Conservation (phyloP, 768 basidiomycete species). For the Strobilomyces dryophilus region DNA sequence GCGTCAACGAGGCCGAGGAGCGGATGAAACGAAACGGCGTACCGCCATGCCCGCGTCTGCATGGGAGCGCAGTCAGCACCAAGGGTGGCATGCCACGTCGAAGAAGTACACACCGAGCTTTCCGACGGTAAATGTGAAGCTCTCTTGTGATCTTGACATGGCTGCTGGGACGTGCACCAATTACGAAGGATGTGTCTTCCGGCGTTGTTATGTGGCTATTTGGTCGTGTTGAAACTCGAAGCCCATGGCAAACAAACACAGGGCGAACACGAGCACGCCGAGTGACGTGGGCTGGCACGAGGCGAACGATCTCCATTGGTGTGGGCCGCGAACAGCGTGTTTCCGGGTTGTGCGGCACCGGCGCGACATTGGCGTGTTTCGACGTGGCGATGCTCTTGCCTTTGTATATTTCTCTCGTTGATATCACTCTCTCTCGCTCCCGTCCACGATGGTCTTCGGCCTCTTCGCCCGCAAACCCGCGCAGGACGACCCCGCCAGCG, state of each 20-base stretch:
- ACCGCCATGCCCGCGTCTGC: constrained; percentile 96
- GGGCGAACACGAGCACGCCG: too few species aligned
- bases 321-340: neutral
- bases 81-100: constrained; percentile 1
- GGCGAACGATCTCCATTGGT: too few species aligned
- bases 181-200: constrained; percentile 1
- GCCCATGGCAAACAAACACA: constrained; percentile 20
- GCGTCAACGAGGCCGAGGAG: constrained; percentile 1
- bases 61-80: constrained; percentile 5
- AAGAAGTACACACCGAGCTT: constrained; percentile 70
- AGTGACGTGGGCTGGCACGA: too few species aligned
- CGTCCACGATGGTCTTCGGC: constrained; percentile 39
- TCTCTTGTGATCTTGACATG: constrained; percentile 47
- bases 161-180: constrained; percentile 5
- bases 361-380: constrained; percentile 15
- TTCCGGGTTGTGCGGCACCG: constrained; percentile 3
- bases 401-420: constrained; percentile 2
- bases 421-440: constrained; percentile 8
- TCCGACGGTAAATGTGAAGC: constrained; percentile 90
- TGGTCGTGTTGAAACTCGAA: constrained; percentile 22
- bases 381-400: constrained; percentile 10
- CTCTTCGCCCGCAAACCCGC: constrained; percentile 37
- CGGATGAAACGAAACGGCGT: constrained; percentile 18
- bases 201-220: constrained; percentile 22
- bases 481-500: constrained; percentile 1